Conservation (phyloP, 495 filamentous ascomycete species). For the Aspergillus ellipticus region DNA sequence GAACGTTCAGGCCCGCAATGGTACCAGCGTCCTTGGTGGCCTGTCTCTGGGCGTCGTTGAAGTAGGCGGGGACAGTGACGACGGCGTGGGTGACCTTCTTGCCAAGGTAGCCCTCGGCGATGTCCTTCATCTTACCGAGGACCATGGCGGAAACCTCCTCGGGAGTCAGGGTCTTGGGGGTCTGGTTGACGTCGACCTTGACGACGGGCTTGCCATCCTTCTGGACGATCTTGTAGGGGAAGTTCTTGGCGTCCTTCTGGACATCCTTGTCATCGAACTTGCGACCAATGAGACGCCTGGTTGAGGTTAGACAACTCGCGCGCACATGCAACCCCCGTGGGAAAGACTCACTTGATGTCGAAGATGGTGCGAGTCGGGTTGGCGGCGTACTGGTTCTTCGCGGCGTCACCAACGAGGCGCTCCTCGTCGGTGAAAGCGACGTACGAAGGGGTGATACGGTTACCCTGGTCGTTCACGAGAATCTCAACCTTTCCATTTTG, state of each 20-base stretch:
- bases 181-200: conserved; percentile 70
- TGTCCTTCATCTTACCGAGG: conserved; percentile 95
- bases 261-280: conserved; percentile 84
- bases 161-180: conserved; percentile 74
- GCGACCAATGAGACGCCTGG: conserved; percentile 82
- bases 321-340: neutral
- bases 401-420: conserved; percentile 94
- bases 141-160: conserved; percentile 88
- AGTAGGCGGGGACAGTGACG: conserved; percentile 96
- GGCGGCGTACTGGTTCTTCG: conserved; percentile 97
- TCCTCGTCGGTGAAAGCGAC: conserved; percentile 99
- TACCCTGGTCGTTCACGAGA: conserved; percentile 95
- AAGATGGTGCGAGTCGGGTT: conserved; percentile 89
- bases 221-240: conserved; percentile 81
- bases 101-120: conserved; percentile 87
- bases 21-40: conserved; percentile 96
- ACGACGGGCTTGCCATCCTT: conserved; percentile 81
- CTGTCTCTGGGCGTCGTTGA: conserved; percentile 98
- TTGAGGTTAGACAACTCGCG: conserved; percentile 18
- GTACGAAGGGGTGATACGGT: conserved; percentile 98
- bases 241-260: conserved; percentile 82
- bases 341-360: conserved; percentile 77
- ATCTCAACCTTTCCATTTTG: conserved; percentile 98
- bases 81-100: conserved; percentile 97
- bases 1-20: conserved; percentile 92